Base-by-base conservation (phyloP, 1,284 basidiomycete genomes). In the Ustilago bromivora region DNA sequence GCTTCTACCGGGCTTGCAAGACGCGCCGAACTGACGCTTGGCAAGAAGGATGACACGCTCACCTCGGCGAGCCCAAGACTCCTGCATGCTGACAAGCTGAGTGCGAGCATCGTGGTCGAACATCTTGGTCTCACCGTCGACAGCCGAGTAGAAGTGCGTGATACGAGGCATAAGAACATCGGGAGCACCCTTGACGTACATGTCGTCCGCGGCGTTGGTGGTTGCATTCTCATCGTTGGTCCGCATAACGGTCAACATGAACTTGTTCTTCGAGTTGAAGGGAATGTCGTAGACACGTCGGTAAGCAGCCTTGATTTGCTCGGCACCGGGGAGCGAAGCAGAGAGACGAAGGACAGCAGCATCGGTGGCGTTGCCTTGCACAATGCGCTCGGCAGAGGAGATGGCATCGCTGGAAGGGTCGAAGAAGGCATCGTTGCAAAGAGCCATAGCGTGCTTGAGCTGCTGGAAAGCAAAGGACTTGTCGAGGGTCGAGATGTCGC, bases 181-280 rank as follows among this genome's bases (percentile, higher is more conserved):
- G 23, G 83, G 83, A 3, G 82, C 83, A 19, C 82, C 82, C 69
- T 82, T 82, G 65, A 69, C 75, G 36, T 78, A 71, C 53, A 81
- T 68, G 1, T 83, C 66, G 54, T 77, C 74, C 9, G 61, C 51
- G 19, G 57, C 51, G 57, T 71, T 86, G 0, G 87, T 86, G 0
- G 87, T 56, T 0, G 86, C 56, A 7, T 87, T 71, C 1, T 84
- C 68, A 11, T 88, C 87, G 34, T 89, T 66, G 43, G 59, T 59
- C 67, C 61, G 67, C 62, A 73, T 78, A 41, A 81, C 71, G 52
- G 88, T 89, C 62, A 90, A 88, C 89, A 91, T 91, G 88, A 89
- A 92, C 83, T 92, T 92, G 81, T 91, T 91, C 83, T 89, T 89
- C 15, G 90, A 91, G 84, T 90, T 91, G 87, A 92, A 92, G 7